Conservation (phyloP, 306 rosid species). For the Canavalia gladiata region DNA sequence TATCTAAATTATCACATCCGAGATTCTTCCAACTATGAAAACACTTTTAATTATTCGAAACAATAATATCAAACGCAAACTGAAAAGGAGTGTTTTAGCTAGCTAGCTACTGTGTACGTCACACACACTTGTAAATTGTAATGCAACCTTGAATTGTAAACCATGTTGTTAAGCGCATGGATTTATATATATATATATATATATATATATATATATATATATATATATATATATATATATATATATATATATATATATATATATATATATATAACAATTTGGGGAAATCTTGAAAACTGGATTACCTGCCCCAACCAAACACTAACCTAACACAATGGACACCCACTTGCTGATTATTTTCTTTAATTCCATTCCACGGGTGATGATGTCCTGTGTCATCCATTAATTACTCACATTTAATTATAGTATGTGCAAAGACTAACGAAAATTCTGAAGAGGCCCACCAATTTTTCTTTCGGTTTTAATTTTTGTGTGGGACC, state of each 20-base stretch:
- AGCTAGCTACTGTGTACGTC: constrained; percentile 9
- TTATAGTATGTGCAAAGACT: constrained; percentile 33
- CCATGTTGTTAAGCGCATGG: background rate
- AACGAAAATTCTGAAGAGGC: constrained; percentile 45
- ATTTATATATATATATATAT: background rate
- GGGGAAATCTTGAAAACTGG: constrained; percentile 39
- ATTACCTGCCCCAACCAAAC: constrained; percentile 76
- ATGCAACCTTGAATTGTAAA: constrained; percentile 10
- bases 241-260: background rate
- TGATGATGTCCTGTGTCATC: constrained; percentile 54
- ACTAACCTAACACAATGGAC: constrained; percentile 57
- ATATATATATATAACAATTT: constrained; percentile 20
- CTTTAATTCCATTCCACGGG: constrained; percentile 50
- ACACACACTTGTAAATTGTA: constrained; percentile 34
- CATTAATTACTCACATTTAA: constrained; percentile 45
- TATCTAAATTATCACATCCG: constrained; percentile 24
- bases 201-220: background rate
- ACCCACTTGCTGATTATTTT: constrained; percentile 47
- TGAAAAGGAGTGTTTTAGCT: constrained; percentile 26
- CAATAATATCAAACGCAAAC: constrained; percentile 25
- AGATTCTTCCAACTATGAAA: constrained; percentile 54
- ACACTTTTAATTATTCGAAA: constrained; percentile 43
- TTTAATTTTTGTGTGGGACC: constrained; percentile 48
- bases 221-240: background rate
- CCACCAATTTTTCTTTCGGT: constrained; percentile 40